Conservation (phyloP, 139 green algal genomes). For the Pycnococcus provasolii region DNA sequence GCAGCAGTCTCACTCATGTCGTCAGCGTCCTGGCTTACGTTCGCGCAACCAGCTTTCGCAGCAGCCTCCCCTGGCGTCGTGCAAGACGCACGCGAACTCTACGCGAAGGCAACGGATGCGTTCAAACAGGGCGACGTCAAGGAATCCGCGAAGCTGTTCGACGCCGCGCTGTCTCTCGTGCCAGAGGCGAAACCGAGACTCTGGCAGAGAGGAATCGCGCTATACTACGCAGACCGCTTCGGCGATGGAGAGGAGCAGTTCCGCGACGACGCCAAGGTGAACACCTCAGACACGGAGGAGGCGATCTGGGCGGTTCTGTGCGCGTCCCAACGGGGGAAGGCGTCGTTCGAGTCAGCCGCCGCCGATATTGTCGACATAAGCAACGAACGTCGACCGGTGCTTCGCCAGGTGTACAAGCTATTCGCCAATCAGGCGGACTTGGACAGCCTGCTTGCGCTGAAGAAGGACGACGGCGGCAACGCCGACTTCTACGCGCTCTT, state of each 20-base stretch:
- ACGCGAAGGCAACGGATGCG: too few relatives aligned
- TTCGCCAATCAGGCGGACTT: conserved; percentile 27
- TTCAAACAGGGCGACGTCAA: too few relatives aligned
- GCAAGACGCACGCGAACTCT: too few relatives aligned
- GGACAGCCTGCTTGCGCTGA: conserved; percentile 42
- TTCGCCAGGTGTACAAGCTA: conserved; percentile 47
- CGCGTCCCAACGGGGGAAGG: conserved; percentile 44
- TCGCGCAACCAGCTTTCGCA: too few relatives aligned
- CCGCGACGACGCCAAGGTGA: conserved; percentile 59
- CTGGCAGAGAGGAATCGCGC: conserved; percentile 59
- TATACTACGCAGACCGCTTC: conserved; percentile 61
- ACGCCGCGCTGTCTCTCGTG: too few relatives aligned
- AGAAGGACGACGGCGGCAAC: conserved; percentile 24
- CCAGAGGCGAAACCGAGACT: not conserved
- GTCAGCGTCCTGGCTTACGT: too few relatives aligned
- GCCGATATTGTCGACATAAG: conserved; percentile 33
- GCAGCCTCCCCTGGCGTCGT: too few relatives aligned
- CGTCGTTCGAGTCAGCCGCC: conserved; percentile 56
- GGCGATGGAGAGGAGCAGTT: conserved; percentile 53
- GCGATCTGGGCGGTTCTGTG: conserved; percentile 71
- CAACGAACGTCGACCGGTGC: conserved; percentile 55
- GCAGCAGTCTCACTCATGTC: too few relatives aligned
- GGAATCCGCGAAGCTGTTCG: too few relatives aligned
- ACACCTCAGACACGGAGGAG: conserved; percentile 84
- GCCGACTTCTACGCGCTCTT: conserved; percentile 64